These are phyloP conservation scores for Suillus decipiens DNA, from an alignment of 768 basidiomycete genomes.

Conservation along the genomic window DNA sequence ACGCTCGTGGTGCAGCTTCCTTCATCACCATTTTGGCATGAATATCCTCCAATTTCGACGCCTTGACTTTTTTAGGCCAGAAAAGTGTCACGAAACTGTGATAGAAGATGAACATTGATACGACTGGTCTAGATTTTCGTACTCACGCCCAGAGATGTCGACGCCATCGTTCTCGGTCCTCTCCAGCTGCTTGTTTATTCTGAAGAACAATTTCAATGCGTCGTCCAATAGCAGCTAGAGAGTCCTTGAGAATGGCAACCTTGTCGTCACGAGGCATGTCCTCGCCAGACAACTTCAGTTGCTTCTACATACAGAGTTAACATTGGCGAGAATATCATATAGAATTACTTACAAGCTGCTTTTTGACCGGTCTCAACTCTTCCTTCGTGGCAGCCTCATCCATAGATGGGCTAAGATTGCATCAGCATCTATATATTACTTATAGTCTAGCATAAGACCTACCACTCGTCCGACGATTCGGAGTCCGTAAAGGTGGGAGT, in stretches of 20 bases:
- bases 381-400: slow-evolving; percentile 93
- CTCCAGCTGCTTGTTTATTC: slow-evolving; percentile 73
- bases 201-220: slow-evolving; percentile 86
- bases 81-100: slow-evolving; percentile 90
- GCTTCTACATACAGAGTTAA: slow-evolving; percentile 61
- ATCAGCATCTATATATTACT: slow-evolving; percentile 11
- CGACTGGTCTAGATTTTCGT: background rate
- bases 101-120: slow-evolving; percentile 10
- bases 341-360: slow-evolving; percentile 70
- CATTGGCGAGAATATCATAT: background rate
- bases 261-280: slow-evolving; percentile 95
- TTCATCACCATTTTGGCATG: slow-evolving; percentile 96
- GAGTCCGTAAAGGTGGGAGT: slow-evolving; percentile 97
- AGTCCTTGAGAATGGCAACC: slow-evolving; percentile 93
- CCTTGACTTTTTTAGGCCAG: slow-evolving; percentile 97
- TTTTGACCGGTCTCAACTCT: slow-evolving; percentile 94
- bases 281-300: slow-evolving; percentile 90
- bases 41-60: slow-evolving; percentile 90
- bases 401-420: slow-evolving; percentile 78
- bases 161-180: slow-evolving; percentile 85
- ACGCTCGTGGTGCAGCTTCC: slow-evolving; percentile 63
- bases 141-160: slow-evolving; percentile 97
- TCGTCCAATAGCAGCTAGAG: slow-evolving; percentile 88
- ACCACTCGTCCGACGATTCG: slow-evolving; percentile 91
- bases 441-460: slow-evolving; percentile 32